phyloP scores from a whole-genome alignment of 1,284 basidiomycete genomes.

The Macrocystidia cucumis region DNA sequence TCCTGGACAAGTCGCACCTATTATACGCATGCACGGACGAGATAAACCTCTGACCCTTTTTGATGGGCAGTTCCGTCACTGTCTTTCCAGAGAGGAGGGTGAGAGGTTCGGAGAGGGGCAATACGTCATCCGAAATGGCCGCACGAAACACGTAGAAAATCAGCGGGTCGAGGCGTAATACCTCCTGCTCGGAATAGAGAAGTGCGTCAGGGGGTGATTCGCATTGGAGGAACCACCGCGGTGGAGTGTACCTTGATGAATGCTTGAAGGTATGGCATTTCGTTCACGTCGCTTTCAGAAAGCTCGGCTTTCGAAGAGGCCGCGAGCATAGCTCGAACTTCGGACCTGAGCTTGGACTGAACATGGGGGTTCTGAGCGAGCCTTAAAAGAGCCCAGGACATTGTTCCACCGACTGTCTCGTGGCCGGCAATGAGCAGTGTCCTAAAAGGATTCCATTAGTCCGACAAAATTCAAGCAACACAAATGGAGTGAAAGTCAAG shows the following conservation, averaged over 20 bases:
- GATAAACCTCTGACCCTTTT: constrained; percentile 27
- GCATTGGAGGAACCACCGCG: too few species aligned
- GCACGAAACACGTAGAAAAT: constrained; percentile 33
- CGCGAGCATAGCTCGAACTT: constrained; percentile 27
- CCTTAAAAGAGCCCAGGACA: constrained; percentile 37
- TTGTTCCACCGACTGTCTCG: constrained; percentile 32
- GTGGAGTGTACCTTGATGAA: constrained; percentile 41
- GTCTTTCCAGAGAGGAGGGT: constrained; percentile 21
- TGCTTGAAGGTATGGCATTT: constrained; percentile 34
- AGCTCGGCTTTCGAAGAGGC: constrained; percentile 29
- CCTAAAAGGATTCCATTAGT: too few species aligned
- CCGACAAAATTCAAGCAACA: too few species aligned
- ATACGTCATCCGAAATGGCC: constrained; percentile 27
- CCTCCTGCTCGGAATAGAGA: constrained; percentile 23
- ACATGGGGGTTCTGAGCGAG: constrained; percentile 27
- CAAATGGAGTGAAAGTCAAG: too few species aligned
- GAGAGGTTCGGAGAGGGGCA: constrained; percentile 29
- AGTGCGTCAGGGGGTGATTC: background rate
- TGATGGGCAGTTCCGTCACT: constrained; percentile 23
- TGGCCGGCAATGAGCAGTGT: constrained; percentile 36
- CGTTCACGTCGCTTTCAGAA: constrained; percentile 30
- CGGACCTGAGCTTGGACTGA: constrained; percentile 27
- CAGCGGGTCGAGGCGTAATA: constrained; percentile 36
- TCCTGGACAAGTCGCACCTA: constrained; percentile 19
- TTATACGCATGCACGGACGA: constrained; percentile 31